Conservation (phyloP, 2,329 filamentous ascomycete species). For the Venturia oleaginea region DNA sequence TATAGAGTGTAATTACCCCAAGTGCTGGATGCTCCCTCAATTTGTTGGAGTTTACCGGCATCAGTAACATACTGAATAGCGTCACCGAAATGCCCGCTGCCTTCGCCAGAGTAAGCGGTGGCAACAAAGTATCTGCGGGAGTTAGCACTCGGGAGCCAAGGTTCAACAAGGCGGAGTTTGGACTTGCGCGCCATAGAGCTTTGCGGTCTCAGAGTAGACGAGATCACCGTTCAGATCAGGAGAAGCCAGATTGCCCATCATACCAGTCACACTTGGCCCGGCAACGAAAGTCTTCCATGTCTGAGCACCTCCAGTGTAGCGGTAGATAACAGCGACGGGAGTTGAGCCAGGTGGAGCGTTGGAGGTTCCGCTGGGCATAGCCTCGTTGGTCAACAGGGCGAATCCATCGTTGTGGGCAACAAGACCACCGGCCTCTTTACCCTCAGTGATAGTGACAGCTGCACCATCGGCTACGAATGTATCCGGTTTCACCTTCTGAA, state of each 20-base stretch:
- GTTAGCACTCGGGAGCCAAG: not conserved
- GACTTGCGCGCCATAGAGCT: conserved; percentile 44
- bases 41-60: conserved; percentile 41
- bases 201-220: conserved; percentile 47
- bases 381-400: conserved; percentile 51
- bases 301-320: conserved; percentile 46
- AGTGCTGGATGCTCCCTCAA: conserved; percentile 43
- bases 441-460: conserved; percentile 42
- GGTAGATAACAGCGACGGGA: conserved; percentile 49
- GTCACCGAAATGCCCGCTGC: conserved; percentile 51
- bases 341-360: conserved; percentile 40
- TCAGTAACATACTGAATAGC: conserved; percentile 43
- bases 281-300: conserved; percentile 52
- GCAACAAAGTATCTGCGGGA: not conserved
- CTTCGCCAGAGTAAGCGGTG: conserved; percentile 40
- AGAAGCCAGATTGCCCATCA: conserved; percentile 40
- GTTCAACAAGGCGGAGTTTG: conserved; percentile 45
- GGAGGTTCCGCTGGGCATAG: conserved; percentile 40
- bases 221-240: conserved; percentile 56
- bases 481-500: conserved; percentile 47
- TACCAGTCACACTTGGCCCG: conserved; percentile 43
- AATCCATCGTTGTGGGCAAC: conserved; percentile 56
- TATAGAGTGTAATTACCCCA: not conserved
- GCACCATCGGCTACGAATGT: conserved; percentile 47
- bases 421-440: conserved; percentile 51